phyloP scores from a whole-genome alignment of 306 rosid species.

The Hippophae tibetana region DNA sequence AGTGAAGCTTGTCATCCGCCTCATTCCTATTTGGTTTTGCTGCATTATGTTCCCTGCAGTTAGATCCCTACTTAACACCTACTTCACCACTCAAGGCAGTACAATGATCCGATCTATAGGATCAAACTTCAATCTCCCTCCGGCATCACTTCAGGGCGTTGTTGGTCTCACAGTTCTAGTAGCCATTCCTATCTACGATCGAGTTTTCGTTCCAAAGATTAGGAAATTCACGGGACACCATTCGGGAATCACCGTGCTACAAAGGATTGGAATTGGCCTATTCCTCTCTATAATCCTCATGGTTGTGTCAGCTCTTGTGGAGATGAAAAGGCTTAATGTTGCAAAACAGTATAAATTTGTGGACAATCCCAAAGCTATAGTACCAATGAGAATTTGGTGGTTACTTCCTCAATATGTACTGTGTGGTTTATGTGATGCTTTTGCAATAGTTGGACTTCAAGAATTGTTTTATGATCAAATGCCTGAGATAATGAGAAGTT shows the following conservation, averaged over 20 bases:
- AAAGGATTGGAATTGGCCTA: conserved; percentile 57
- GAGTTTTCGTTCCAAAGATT: conserved; percentile 40
- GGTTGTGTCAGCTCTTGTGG: conserved; percentile 53
- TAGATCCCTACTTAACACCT: conserved; percentile 56
- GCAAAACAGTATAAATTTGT: conserved; percentile 30
- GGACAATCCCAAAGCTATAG: conserved; percentile 32
- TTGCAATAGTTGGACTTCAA: conserved; percentile 51
- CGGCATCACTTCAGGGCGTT: conserved; percentile 55
- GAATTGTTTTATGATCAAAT: conserved; percentile 62
- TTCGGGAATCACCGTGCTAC: conserved; percentile 59
- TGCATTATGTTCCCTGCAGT: conserved; percentile 59
- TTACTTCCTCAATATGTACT: conserved; percentile 62
- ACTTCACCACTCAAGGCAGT: conserved; percentile 58
- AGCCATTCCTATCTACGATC: conserved; percentile 41
- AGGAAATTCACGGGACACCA: conserved; percentile 40
- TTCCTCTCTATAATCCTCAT: conserved; percentile 47
- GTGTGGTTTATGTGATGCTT: conserved; percentile 40
- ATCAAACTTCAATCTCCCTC: conserved; percentile 47
- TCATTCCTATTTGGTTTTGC: conserved; percentile 66
- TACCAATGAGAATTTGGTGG: conserved; percentile 75
- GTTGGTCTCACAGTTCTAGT: conserved; percentile 46
- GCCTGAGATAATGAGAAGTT: conserved; percentile 56
- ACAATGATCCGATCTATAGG: conserved; percentile 52
- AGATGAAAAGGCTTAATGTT: conserved; percentile 41
- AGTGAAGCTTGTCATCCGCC: conserved; percentile 55